Base-by-base conservation (phyloP, 176 grass and related monocot genomes). In the Bothriochloa decipiens region DNA sequence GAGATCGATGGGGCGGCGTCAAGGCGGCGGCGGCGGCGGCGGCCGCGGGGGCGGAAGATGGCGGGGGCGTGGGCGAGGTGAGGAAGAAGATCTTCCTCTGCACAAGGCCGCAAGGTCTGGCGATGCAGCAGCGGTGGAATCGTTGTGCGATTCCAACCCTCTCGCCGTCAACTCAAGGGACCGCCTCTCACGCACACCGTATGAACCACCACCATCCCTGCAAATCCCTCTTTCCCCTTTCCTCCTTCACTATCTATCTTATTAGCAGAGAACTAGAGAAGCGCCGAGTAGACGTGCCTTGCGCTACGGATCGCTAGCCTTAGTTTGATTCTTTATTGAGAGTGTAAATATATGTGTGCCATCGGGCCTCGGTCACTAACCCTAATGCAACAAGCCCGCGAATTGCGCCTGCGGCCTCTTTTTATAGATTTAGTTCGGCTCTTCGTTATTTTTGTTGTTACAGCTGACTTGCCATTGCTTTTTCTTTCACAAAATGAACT, bases 121-220 rank as follows among this genome's bases (percentile, higher is more conserved):
- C 7, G 89, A 91, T 84, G 75, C 52, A 17, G 74, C 61, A 7
- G 85, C 75, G 25, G 80, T 2, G 68, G 89, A 91, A 20, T 80
- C 68, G 6, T 61, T 91, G 8, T 84, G 81, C 80, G 81, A 91
- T 35, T 77, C 88, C 33, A 75, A 84, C 37, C 89, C 89, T 80
- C 75, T 87, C 32, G 68, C 84, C 61, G 39, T 90, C 80, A 90
- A 84, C 61, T 84, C 80, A 41, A 78, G 89, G 45, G 89, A 91
- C 47, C 85, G 89, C 37, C 89, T 83, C 61, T 91, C 89, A 26
- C 89, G 85, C 85, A 84, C 80, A 29, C 89, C 89, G 85, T 83
- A 80, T 12, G 52, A 62, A 62, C 22, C 33, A 25, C 26, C 17
- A 23, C 27, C 18, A 12, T 35, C 81, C 68, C 58, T 49, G 16